phyloP scores from a whole-genome alignment of 192 early-diverging fungal genomes.

The Podochytrium sp. region DNA sequence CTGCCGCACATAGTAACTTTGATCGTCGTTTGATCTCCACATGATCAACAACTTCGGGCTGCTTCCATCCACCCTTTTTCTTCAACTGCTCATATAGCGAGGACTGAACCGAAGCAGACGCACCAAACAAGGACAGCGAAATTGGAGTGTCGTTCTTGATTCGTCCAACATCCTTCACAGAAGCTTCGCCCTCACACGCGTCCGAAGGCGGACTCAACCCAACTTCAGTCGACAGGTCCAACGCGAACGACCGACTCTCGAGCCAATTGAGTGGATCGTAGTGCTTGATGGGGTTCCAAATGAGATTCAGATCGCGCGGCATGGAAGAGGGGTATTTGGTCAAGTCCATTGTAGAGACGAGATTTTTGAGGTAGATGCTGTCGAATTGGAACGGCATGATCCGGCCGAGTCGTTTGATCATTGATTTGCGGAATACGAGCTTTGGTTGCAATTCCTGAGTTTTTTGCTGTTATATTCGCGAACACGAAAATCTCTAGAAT shows the following conservation, averaged over 20 bases:
- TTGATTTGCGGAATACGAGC: neutral
- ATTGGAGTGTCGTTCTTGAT: constrained; percentile 6
- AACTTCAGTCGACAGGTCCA: neutral
- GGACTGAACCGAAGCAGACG: neutral
- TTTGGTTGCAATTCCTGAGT: constrained; percentile 11
- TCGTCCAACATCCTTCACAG: constrained; percentile 13
- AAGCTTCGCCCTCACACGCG: constrained; percentile 5
- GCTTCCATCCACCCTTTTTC: neutral
- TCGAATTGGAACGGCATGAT: constrained; percentile 27
- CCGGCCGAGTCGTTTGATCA: neutral
- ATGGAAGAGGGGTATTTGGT: constrained; percentile 2
- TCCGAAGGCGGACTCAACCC: neutral
- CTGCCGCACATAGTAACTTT: neutral
- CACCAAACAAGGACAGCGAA: constrained; percentile 15
- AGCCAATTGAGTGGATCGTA: constrained; percentile 16
- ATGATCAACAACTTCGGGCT: neutral
- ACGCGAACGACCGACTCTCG: neutral
- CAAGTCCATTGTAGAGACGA: constrained; percentile 13
- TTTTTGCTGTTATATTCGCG: neutral
- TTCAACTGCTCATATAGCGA: neutral
- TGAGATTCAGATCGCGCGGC: neutral
- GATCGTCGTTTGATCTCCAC: neutral
- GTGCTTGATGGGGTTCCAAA: constrained; percentile 1
- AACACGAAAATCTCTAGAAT: neutral
- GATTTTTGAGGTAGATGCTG: constrained; percentile 9